A percentile compares a stretch with the other conserved stretches of the same genome.
These are phyloP conservation scores for Pistacia atlantica DNA, from an alignment of 345 rosid species.

Conservation along the genomic window DNA sequence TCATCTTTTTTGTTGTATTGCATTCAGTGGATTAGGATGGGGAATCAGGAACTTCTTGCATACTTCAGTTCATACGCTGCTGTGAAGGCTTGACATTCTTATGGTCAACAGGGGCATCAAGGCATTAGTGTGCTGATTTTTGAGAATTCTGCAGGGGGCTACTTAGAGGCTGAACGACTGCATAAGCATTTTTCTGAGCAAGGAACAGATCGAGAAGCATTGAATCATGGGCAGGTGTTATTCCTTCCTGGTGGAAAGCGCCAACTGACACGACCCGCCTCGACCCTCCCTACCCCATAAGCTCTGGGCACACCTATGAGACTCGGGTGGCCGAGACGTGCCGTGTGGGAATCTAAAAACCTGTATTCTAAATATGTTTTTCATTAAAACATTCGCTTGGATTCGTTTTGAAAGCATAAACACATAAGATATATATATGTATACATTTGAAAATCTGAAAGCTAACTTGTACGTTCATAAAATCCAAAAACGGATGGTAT, in stretches of 20 bases:
- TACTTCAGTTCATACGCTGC: constrained; percentile 68
- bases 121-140: constrained; percentile 86
- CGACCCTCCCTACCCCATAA: too few relatives aligned
- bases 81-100: constrained; percentile 80
- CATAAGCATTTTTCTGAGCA: constrained; percentile 66
- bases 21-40: constrained; percentile 91
- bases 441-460: too few relatives aligned
- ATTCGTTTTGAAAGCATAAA: too few relatives aligned
- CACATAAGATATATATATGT: too few relatives aligned
- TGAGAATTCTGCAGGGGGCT: constrained; percentile 79
- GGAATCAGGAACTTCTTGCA: constrained; percentile 86
- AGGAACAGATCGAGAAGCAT: constrained; percentile 77
- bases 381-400: too few relatives aligned
- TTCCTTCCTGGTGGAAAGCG: constrained; percentile 72
- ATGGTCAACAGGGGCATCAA: constrained; percentile 96
- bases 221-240: constrained; percentile 46
- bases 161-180: constrained; percentile 79
- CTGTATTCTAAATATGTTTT: too few relatives aligned
- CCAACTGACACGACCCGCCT: too few relatives aligned
- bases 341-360: too few relatives aligned
- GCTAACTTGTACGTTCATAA: too few relatives aligned
- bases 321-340: too few relatives aligned
- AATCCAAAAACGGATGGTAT: too few relatives aligned
- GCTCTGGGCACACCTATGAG: too few relatives aligned
- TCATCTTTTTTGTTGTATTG: constrained; percentile 12